These are phyloP conservation scores for Cystofilobasidium macerans DNA, from an alignment of 768 basidiomycete species.

Conservation along the genomic window DNA sequence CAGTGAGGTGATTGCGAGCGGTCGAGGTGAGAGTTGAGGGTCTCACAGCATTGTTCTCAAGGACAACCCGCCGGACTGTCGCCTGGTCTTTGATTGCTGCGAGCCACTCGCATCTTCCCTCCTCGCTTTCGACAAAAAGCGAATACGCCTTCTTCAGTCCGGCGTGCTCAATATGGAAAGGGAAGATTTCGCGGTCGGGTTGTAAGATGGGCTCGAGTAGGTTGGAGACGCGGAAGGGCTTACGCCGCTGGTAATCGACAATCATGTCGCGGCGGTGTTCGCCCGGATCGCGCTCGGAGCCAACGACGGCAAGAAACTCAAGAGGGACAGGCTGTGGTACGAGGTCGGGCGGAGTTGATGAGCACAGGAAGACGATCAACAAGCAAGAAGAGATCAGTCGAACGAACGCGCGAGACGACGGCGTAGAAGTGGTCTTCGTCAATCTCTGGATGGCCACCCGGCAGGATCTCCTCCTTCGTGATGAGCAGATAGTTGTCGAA, in stretches of 20 bases:
- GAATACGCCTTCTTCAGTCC: slow-evolving; percentile 8
- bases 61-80: slow-evolving; percentile 1
- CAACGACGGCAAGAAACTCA: slow-evolving; percentile 20
- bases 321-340: slow-evolving; percentile 18
- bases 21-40: too few species aligned
- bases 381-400: background rate
- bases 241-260: slow-evolving; percentile 15
- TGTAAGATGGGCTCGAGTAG: slow-evolving; percentile 20
- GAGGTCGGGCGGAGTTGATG: background rate
- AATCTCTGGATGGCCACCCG: slow-evolving; percentile 9
- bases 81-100: slow-evolving; percentile 10
- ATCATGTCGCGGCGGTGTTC: slow-evolving; percentile 26
- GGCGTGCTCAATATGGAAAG: slow-evolving; percentile 22
- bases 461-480: slow-evolving; percentile 15
- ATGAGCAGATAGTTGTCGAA: slow-evolving; percentile 26
- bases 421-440: slow-evolving; percentile 24
- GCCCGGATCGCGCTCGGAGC: slow-evolving; percentile 8
- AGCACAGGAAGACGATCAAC: background rate
- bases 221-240: slow-evolving; percentile 13
- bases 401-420: slow-evolving; percentile 19
- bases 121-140: slow-evolving; percentile 10
- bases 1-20: background rate
- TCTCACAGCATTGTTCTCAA: slow-evolving; percentile 12
- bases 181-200: slow-evolving; percentile 15
- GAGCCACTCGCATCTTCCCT: slow-evolving; percentile 18